phyloP scores from a whole-genome alignment of 2,329 filamentous ascomycete genomes.

The Colletotrichum lupini region DNA sequence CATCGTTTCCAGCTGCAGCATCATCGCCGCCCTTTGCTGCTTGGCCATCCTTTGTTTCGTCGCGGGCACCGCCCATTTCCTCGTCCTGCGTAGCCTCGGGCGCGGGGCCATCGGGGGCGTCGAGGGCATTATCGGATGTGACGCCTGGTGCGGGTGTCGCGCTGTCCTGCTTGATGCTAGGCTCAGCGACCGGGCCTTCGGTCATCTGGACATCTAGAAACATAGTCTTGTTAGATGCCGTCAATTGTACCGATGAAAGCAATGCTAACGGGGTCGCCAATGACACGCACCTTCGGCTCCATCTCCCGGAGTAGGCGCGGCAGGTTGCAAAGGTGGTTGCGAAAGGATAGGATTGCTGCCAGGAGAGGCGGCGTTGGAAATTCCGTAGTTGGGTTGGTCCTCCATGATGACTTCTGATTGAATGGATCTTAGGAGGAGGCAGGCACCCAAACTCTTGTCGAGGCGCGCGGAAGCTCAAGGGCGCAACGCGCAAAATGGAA shows the following conservation, averaged over 20 bases:
- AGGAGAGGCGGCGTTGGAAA: slow-evolving; percentile 67
- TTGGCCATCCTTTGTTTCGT: slow-evolving; percentile 56
- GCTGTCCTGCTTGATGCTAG: slow-evolving; percentile 70
- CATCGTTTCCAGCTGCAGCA: slow-evolving; percentile 55
- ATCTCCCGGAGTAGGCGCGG: slow-evolving; percentile 7
- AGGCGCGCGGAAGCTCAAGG: slow-evolving; percentile 10
- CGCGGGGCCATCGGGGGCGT: slow-evolving; percentile 74
- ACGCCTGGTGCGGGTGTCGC: slow-evolving; percentile 67
- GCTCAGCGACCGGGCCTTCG: slow-evolving; percentile 59
- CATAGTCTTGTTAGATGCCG: slow-evolving; percentile 4
- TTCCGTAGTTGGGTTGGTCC: slow-evolving; percentile 67
- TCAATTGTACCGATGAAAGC: background rate
- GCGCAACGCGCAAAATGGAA: slow-evolving; percentile 27
- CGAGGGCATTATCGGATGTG: slow-evolving; percentile 71
- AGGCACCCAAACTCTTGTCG: slow-evolving; percentile 17
- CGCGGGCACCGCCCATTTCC: slow-evolving; percentile 79
- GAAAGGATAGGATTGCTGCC: slow-evolving; percentile 66
- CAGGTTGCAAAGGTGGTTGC: slow-evolving; percentile 60
- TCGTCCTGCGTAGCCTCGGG: slow-evolving; percentile 78
- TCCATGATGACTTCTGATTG: slow-evolving; percentile 61
- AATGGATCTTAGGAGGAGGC: slow-evolving; percentile 33
- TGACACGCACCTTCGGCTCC: slow-evolving; percentile 25
- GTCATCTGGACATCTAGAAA: slow-evolving; percentile 72
- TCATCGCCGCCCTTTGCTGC: slow-evolving; percentile 57
- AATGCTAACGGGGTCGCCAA: slow-evolving; percentile 36